Evolutionary conservation across 2,329 filamentous ascomycete species (phyloP).

Genomic region (Stylonectria norvegica): DNA sequence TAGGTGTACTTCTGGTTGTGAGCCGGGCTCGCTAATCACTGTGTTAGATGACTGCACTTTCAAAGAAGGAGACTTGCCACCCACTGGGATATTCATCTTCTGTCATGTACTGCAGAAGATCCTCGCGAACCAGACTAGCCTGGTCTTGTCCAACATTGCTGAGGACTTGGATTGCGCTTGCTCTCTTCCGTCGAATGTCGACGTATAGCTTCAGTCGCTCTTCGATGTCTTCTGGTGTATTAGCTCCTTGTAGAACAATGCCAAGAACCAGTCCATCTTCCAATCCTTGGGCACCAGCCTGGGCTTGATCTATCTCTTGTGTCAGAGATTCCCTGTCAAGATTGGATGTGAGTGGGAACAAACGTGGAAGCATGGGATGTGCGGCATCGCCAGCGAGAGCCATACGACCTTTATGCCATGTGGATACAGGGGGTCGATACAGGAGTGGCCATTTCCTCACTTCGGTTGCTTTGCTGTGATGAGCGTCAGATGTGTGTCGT

Average conservation of each 20-base stretch:
- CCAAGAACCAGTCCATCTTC: constrained; percentile 36
- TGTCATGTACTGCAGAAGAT: constrained; percentile 27
- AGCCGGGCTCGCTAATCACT: constrained; percentile 3
- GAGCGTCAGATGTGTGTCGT: background rate
- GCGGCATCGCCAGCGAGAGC: constrained; percentile 37
- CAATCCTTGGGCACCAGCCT: constrained; percentile 35
- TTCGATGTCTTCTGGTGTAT: constrained; percentile 17
- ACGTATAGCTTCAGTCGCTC: constrained; percentile 25
- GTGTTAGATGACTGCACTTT: background rate
- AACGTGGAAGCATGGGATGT: constrained; percentile 39
- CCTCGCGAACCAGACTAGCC: constrained; percentile 24
- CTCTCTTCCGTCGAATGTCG: constrained; percentile 24
- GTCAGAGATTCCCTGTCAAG: constrained; percentile 1
- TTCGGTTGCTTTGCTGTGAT: constrained; percentile 32
- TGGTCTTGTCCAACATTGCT: constrained; percentile 37
- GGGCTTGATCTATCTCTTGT: constrained; percentile 34
- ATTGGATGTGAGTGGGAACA: constrained; percentile 3
- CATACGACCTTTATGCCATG: constrained; percentile 32
- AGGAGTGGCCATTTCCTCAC: constrained; percentile 36
- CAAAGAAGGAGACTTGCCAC: too few species aligned
- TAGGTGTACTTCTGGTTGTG: constrained; percentile 16
- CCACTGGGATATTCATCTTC: constrained; percentile 31
- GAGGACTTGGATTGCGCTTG: constrained; percentile 37
- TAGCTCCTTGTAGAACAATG: constrained; percentile 24
- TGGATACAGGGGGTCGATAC: constrained; percentile 31